Conservation (phyloP, 2,329 filamentous ascomycete species). For the Botryotinia globosa region DNA sequence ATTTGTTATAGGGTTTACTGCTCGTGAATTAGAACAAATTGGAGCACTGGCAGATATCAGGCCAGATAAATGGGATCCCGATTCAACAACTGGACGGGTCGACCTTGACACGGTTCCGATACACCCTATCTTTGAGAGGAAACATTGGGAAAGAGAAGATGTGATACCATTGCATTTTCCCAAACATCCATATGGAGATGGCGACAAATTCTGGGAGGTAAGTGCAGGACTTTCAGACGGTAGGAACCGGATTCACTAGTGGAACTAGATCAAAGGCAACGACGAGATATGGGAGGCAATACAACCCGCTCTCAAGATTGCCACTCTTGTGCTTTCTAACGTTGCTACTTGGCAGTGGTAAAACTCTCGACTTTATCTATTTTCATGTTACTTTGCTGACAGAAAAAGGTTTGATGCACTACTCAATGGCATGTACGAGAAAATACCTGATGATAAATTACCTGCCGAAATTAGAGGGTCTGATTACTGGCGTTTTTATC, state of each 20-base stretch:
- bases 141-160: not conserved
- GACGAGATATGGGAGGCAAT: conserved; percentile 2
- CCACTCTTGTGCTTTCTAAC: not conserved
- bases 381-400: not conserved
- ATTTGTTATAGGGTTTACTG: not conserved
- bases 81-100: not conserved
- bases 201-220: conserved; percentile 3
- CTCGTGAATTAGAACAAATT: not conserved
- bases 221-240: not conserved
- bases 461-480: not conserved
- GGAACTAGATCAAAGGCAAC: not conserved
- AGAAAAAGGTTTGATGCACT: not conserved
- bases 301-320: not conserved
- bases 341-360: not conserved
- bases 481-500: not conserved
- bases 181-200: not conserved
- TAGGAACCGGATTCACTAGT: not conserved
- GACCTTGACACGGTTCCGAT: not conserved
- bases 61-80: not conserved
- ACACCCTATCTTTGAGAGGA: not conserved
- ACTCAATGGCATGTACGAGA: not conserved
- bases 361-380: not conserved
- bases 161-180: not conserved
- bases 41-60: not conserved
- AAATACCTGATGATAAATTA: not conserved